Evolutionary conservation across 192 early-diverging fungal species (phyloP).

Genomic region (Coemansia sp.): DNA sequence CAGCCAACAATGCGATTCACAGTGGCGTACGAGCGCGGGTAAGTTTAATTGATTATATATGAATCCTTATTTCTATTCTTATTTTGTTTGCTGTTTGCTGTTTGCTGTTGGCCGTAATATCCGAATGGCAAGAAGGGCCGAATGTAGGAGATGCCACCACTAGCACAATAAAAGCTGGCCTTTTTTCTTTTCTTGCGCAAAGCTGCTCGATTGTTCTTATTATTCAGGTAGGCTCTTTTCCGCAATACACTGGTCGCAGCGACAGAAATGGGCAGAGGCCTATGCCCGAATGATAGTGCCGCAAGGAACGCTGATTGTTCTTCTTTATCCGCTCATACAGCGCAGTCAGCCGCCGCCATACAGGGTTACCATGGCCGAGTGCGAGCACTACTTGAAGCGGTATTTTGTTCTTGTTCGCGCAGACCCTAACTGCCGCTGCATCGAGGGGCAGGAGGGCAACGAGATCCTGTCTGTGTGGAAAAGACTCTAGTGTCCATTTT

Average conservation of each 20-base stretch:
- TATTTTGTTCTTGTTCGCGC: constrained; percentile 50
- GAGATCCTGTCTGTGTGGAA: constrained; percentile 49
- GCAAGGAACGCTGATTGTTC: constrained; percentile 44
- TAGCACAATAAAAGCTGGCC: too few relatives aligned
- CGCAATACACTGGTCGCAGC: constrained; percentile 40
- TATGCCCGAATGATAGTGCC: constrained; percentile 45
- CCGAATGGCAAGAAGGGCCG: too few relatives aligned
- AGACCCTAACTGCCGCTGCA: constrained; percentile 42
- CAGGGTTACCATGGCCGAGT: constrained; percentile 45
- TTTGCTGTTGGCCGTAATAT: background rate
- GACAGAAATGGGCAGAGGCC: constrained; percentile 38
- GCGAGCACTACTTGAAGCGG: constrained; percentile 33
- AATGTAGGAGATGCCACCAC: too few relatives aligned
- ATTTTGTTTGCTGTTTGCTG: too few relatives aligned
- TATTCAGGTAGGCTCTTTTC: constrained; percentile 35
- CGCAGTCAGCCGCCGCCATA: constrained; percentile 35
- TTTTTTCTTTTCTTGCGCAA: too few relatives aligned
- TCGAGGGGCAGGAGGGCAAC: constrained; percentile 47
- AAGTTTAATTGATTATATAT: constrained; percentile 13
- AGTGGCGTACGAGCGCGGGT: constrained; percentile 49
- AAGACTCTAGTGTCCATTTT: constrained; percentile 8
- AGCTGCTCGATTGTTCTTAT: constrained; percentile 8
- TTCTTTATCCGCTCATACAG: constrained; percentile 41
- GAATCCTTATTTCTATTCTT: background rate
- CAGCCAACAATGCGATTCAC: constrained; percentile 32